Evolutionary conservation across 1,284 basidiomycete species (phyloP).

Genomic region (Microbotryomycetes sp.): DNA sequence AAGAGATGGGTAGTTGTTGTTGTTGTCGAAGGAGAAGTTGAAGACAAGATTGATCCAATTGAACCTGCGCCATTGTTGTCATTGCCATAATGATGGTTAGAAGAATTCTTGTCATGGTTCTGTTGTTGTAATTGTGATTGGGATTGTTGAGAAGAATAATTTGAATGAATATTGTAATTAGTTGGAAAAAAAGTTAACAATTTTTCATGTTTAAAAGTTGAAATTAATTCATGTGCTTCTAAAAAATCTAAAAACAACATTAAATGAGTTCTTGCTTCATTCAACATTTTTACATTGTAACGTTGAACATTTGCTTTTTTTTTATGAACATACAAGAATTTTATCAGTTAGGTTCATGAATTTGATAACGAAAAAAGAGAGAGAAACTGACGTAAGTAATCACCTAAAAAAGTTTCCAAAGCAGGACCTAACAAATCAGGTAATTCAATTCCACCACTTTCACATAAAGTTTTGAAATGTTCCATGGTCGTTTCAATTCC

Average conservation of each 20-base stretch:
- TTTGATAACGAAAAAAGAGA: not conserved
- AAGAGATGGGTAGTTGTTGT: no score
- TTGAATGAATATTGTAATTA: not conserved
- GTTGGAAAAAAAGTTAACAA: not conserved
- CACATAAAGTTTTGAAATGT: not conserved
- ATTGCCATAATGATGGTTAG: no score
- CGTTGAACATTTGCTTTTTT: not conserved
- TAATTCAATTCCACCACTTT: not conserved
- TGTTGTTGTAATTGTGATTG: no score
- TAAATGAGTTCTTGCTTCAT: slow-evolving; percentile 2
- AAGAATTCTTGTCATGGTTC: no score
- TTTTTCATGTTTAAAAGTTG: not conserved
- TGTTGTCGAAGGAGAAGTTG: no score
- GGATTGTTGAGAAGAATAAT: no score
- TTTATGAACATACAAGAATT: not conserved
- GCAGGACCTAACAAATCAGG: not conserved
- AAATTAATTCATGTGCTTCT: slow-evolving; percentile 16
- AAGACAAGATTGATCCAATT: no score
- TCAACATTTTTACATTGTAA: not conserved
- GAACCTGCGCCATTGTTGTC: no score
- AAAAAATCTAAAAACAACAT: slow-evolving; percentile 22
- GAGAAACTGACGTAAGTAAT: slow-evolving; percentile 10
- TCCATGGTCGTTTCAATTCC: slow-evolving; percentile 1
- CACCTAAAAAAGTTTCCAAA: slow-evolving; percentile 2
- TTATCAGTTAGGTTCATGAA: not conserved